Evolutionary conservation across 2,329 filamentous ascomycete species (phyloP).

Genomic region (Podosphaera fusca): DNA sequence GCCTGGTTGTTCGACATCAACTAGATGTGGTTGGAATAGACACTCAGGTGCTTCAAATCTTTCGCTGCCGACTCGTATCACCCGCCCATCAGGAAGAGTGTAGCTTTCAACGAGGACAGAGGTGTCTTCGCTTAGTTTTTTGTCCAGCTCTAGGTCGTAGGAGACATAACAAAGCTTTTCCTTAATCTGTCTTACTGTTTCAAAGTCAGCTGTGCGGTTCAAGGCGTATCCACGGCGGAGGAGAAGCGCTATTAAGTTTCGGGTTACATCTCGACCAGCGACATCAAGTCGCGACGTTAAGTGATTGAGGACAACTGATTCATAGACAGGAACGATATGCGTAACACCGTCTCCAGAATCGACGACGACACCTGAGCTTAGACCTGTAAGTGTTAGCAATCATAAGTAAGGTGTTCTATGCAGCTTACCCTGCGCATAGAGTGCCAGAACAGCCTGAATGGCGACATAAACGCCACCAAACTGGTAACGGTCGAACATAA

Average conservation of each 20-base stretch:
- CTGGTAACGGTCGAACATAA: conserved; percentile 95
- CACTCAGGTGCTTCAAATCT: conserved; percentile 96
- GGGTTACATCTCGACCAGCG: conserved; percentile 89
- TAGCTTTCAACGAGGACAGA: conserved; percentile 95
- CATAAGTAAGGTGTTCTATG: not conserved
- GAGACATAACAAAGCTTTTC: conserved; percentile 99
- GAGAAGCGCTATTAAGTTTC: conserved; percentile 87
- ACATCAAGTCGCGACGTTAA: conserved; percentile 86
- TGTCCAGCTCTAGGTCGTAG: conserved; percentile 90
- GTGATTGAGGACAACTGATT: conserved; percentile 93
- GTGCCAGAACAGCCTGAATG: conserved; percentile 84
- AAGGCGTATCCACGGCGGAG: conserved; percentile 85
- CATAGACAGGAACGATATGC: conserved; percentile 95
- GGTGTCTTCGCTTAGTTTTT: conserved; percentile 87
- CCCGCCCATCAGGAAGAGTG: conserved; percentile 84
- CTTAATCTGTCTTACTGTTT: conserved; percentile 97
- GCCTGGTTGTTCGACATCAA: conserved; percentile 90
- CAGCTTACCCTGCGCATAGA: conserved; percentile 73
- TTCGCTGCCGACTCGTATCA: conserved; percentile 89
- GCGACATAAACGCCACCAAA: conserved; percentile 96
- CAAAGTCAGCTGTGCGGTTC: conserved; percentile 95
- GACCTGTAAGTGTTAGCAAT: conserved; percentile 27
- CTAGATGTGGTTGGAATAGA: conserved; percentile 92
- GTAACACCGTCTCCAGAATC: conserved; percentile 97
- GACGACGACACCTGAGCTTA: conserved; percentile 87